phyloP scores from a whole-genome alignment of 1,284 basidiomycete species.

The Golubevia pallescens region DNA sequence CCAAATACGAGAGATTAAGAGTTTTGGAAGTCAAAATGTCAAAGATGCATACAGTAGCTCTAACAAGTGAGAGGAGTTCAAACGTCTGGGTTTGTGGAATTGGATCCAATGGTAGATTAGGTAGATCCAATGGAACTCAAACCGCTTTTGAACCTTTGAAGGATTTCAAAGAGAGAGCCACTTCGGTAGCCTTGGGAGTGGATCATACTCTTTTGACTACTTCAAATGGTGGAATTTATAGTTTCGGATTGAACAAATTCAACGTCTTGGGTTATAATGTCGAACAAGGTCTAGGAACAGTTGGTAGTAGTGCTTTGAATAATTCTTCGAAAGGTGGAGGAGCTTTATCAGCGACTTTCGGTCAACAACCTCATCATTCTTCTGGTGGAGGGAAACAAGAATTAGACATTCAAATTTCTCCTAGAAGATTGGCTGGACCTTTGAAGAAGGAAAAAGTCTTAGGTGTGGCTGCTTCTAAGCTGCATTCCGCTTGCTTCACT shows the following conservation, averaged over 20 bases:
- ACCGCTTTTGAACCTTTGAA: constrained; percentile 73
- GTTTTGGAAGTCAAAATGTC: constrained; percentile 53
- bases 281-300: constrained; percentile 68
- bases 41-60: constrained; percentile 48
- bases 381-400: constrained; percentile 13
- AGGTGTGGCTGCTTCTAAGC: constrained; percentile 86
- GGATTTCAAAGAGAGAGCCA: constrained; percentile 69
- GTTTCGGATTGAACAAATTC: constrained; percentile 83
- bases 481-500: constrained; percentile 90
- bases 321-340: constrained; percentile 49
- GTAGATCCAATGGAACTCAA: constrained; percentile 79
- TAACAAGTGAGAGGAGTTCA: constrained; percentile 44
- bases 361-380: neutral
- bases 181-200: constrained; percentile 78
- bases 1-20: constrained; percentile 40
- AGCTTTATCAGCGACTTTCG: constrained; percentile 64
- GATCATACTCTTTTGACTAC: constrained; percentile 92
- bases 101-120: constrained; percentile 69
- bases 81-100: constrained; percentile 60
- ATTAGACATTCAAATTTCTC: constrained; percentile 73
- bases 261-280: constrained; percentile 81
- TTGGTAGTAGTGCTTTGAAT: constrained; percentile 8
- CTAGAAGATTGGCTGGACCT: constrained; percentile 77
- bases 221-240: constrained; percentile 78
- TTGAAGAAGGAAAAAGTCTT: constrained; percentile 80